These are phyloP conservation scores for Mycena amicta DNA, from an alignment of 768 basidiomycete genomes.

Conservation along the genomic window DNA sequence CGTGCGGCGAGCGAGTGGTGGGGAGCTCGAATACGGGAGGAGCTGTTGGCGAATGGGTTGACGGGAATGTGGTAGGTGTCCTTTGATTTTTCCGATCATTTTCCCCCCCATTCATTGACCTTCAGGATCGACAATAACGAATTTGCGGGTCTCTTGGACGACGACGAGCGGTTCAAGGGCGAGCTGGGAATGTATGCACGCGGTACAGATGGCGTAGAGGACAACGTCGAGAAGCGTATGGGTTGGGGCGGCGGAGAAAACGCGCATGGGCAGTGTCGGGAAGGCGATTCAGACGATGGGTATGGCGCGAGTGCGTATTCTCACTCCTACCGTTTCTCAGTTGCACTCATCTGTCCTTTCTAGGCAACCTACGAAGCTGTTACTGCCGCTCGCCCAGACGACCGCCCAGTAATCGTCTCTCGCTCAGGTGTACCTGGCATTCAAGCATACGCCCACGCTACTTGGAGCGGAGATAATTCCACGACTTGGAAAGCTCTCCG, in stretches of 20 bases:
- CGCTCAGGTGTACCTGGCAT: slow-evolving; percentile 22
- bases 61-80: slow-evolving; percentile 17
- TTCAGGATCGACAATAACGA: slow-evolving; percentile 22
- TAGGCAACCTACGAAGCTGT: slow-evolving; percentile 22
- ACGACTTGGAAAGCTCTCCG: slow-evolving; percentile 24
- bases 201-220: neutral
- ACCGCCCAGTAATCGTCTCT: slow-evolving; percentile 24
- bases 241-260: slow-evolving; percentile 22
- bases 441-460: slow-evolving; percentile 23
- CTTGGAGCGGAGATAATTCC: slow-evolving; percentile 25
- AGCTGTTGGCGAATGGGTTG: slow-evolving; percentile 20
- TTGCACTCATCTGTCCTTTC: neutral
- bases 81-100: neutral
- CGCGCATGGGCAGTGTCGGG: slow-evolving; percentile 21
- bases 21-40: slow-evolving; percentile 15
- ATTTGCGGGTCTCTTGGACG: slow-evolving; percentile 19
- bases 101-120: neutral
- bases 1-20: slow-evolving; percentile 17
- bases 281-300: slow-evolving; percentile 24
- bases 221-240: slow-evolving; percentile 21
- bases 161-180: slow-evolving; percentile 21
- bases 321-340: too few relatives aligned
- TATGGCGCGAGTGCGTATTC: slow-evolving; percentile 19
- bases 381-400: slow-evolving; percentile 13
- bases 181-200: slow-evolving; percentile 17